A percentile compares a stretch with the other conserved stretches of the same genome.
These are phyloP conservation scores for Chlamydomonas incerta DNA, from an alignment of 139 green algal genomes.

Conservation along the genomic window DNA sequence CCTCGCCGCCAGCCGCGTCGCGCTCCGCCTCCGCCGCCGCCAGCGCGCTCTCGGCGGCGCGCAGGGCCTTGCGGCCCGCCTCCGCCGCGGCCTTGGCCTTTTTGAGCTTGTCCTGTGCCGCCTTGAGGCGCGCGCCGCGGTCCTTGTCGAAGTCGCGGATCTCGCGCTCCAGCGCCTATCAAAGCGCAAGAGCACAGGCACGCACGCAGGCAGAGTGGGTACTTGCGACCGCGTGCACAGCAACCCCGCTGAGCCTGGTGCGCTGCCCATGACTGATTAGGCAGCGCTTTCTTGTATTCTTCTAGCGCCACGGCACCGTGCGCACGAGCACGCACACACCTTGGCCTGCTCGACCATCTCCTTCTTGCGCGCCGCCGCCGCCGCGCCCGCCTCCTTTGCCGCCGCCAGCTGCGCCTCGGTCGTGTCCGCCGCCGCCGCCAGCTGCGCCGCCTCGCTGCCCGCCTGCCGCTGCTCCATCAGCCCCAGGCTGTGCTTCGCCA, in stretches of 20 bases:
- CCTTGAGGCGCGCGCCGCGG: conserved; percentile 75
- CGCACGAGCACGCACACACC: conserved; percentile 47
- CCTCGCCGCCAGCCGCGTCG: conserved; percentile 74
- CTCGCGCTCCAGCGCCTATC: conserved; percentile 77
- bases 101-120: conserved; percentile 80
- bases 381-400: conserved; percentile 56
- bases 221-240: too few species aligned
- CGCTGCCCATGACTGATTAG: too few species aligned
- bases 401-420: conserved; percentile 70
- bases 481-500: conserved; percentile 77
- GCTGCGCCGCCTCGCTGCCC: conserved; percentile 77
- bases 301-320: too few species aligned
- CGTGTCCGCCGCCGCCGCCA: conserved; percentile 67
- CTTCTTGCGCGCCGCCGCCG: conserved; percentile 69
- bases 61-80: conserved; percentile 63
- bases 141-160: conserved; percentile 88
- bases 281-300: too few species aligned
- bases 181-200: too few species aligned
- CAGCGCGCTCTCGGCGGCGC: conserved; percentile 48
- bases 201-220: too few species aligned
- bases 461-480: conserved; percentile 79
- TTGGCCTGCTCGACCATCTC: conserved; percentile 76
- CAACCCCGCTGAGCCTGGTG: too few species aligned
- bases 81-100: conserved; percentile 75
- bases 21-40: conserved; percentile 61